A percentile compares a stretch with the other conserved stretches of the same genome.
Conservation (phyloP, 352 stramenopile genomes). For the Blastocystis sp. region DNA sequence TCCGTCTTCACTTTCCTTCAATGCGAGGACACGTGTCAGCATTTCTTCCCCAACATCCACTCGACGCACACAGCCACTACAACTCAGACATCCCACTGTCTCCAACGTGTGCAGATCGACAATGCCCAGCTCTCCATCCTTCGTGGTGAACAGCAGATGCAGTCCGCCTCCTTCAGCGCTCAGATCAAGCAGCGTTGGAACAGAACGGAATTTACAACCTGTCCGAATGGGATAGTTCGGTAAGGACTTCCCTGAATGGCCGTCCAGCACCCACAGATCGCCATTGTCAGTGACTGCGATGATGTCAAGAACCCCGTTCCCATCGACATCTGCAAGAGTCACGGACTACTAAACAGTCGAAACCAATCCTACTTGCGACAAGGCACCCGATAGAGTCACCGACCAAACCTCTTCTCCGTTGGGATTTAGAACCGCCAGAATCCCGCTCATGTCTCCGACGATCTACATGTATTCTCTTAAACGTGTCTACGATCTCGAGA, state of each 20-base stretch:
- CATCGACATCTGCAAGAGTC: not conserved
- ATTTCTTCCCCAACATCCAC: constrained; percentile 22
- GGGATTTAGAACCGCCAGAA: constrained; percentile 12
- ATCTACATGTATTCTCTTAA: not conserved
- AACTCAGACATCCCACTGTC: not conserved
- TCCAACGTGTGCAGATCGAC: not conserved
- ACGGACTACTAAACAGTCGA: not conserved
- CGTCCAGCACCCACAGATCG: constrained; percentile 12
- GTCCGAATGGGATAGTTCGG: constrained; percentile 5
- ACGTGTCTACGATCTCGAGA: constrained; percentile 4
- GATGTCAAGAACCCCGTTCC: constrained; percentile 1
- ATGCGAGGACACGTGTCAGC: not conserved
- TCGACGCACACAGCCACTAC: not conserved
- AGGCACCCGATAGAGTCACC: not conserved
- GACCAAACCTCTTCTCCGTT: constrained; percentile 36
- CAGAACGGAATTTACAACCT: not conserved
- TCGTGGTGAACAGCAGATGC: not conserved
- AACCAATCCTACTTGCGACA: not conserved
- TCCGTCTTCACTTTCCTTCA: not conserved
- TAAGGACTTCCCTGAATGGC: not conserved
- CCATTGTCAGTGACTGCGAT: constrained; percentile 44
- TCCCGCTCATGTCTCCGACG: not conserved
- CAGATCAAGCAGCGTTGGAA: not conserved
- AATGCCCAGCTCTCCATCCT: constrained; percentile 1
- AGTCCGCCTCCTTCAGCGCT: not conserved